Percentiles rank a stretch among this genome's conserved stretches.
Conservation (phyloP, 2,329 filamentous ascomycete species). For the Cucurbitaria berberidis region DNA sequence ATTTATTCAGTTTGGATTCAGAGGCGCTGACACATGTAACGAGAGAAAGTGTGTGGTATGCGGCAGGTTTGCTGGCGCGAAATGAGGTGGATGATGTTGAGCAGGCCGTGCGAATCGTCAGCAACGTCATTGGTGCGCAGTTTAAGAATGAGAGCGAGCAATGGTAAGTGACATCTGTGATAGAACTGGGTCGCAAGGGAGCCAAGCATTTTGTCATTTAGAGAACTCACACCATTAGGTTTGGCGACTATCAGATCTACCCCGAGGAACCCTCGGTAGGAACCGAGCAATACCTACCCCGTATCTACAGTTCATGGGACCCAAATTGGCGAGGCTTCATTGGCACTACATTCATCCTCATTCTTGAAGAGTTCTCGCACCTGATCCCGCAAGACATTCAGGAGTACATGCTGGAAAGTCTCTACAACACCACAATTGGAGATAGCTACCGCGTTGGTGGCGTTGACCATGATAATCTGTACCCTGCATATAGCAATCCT, state of each 20-base stretch:
- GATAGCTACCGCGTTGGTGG: constrained; percentile 68
- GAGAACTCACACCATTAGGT: constrained; percentile 32
- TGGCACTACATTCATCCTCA: constrained; percentile 64
- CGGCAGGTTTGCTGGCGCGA: constrained; percentile 62
- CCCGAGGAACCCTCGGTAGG: constrained; percentile 66
- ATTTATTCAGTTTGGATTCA: constrained; percentile 59
- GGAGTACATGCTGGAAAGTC: constrained; percentile 58
- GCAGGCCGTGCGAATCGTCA: constrained; percentile 61
- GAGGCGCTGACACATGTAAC: constrained; percentile 63
- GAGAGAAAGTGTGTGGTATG: constrained; percentile 65
- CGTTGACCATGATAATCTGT: constrained; percentile 66
- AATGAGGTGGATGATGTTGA: constrained; percentile 58
- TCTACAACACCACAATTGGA: constrained; percentile 63
- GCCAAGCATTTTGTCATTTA: neutral
- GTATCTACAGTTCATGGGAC: constrained; percentile 65
- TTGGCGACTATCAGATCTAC: constrained; percentile 60
- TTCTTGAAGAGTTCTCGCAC: constrained; percentile 63
- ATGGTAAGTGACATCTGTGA: constrained; percentile 55
- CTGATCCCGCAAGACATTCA: constrained; percentile 52
- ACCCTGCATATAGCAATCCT: constrained; percentile 66
- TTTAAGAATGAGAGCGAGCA: constrained; percentile 59
- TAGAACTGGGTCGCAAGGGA: neutral
- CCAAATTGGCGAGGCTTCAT: constrained; percentile 71
- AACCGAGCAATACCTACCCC: constrained; percentile 55
- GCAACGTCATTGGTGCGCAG: constrained; percentile 60